Conservation (phyloP, 2,329 filamentous ascomycete genomes). For the Ophidiomyces ophidiicola region DNA sequence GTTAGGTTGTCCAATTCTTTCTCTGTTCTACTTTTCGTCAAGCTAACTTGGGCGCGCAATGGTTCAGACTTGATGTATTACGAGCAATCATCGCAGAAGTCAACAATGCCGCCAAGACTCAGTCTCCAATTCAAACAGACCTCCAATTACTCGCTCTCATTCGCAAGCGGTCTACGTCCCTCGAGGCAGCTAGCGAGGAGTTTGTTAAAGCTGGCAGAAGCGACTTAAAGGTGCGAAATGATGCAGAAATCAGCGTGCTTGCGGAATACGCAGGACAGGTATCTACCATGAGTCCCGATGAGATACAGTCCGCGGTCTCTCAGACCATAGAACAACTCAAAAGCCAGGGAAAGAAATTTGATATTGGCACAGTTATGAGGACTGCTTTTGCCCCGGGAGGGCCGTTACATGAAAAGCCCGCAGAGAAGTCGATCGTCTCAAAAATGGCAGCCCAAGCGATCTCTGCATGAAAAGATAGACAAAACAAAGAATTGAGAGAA, state of each 20-base stretch:
- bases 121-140: conserved; percentile 36
- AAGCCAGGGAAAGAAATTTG: conserved; percentile 26
- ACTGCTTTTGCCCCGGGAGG: conserved; percentile 32
- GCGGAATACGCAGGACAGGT: conserved; percentile 36
- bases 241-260: conserved; percentile 33
- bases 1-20: conserved; percentile 25
- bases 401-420: conserved; percentile 33
- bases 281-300: conserved; percentile 31
- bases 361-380: conserved; percentile 33
- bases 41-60: background rate
- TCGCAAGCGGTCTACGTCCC: conserved; percentile 31
- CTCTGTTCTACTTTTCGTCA: background rate
- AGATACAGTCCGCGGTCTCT: conserved; percentile 29
- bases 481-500: no score
- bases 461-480: conserved; percentile 12
- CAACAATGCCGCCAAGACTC: conserved; percentile 38
- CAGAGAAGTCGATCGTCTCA: conserved; percentile 32
- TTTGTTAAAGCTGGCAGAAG: conserved; percentile 31
- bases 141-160: conserved; percentile 37
- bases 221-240: conserved; percentile 37
- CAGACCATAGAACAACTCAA: conserved; percentile 27
- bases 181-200: conserved; percentile 31
- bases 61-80: conserved; percentile 36
- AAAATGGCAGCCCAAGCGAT: conserved; percentile 30
- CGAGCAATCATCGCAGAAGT: conserved; percentile 39